A percentile compares a stretch with the other conserved stretches of the same genome.
phyloP scores from a whole-genome alignment of 1,139 yeast genomes.

The Casaregolazyma suthepensis region DNA sequence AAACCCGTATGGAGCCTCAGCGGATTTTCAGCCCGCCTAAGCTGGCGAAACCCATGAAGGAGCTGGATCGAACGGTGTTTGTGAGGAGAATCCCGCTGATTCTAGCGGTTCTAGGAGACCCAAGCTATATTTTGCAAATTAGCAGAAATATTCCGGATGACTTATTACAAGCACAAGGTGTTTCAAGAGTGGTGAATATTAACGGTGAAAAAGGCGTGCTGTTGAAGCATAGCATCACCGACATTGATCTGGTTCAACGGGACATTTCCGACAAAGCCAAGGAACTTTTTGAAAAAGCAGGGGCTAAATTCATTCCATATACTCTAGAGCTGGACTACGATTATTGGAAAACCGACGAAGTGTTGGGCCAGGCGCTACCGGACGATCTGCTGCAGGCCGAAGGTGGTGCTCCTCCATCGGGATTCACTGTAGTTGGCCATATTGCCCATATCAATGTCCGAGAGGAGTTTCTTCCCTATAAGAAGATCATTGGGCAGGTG shows the following conservation, averaged over 20 bases:
- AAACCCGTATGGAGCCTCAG: slow-evolving; percentile 1
- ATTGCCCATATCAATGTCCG: slow-evolving; percentile 87
- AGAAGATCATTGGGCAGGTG: slow-evolving; percentile 77
- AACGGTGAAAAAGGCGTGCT: slow-evolving; percentile 45
- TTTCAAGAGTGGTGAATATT: slow-evolving; percentile 58
- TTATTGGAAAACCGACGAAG: slow-evolving; percentile 90
- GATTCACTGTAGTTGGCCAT: slow-evolving; percentile 93
- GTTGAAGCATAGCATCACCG: slow-evolving; percentile 47
- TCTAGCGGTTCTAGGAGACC: slow-evolving; percentile 65
- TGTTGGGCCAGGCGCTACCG: slow-evolving; percentile 71
- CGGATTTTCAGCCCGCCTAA: slow-evolving; percentile 7
- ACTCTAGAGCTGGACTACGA: slow-evolving; percentile 57
- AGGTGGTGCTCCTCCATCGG: slow-evolving; percentile 49
- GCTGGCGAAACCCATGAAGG: slow-evolving; percentile 48
- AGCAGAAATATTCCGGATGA: slow-evolving; percentile 50
- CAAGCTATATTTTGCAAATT: slow-evolving; percentile 43
- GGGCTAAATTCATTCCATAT: slow-evolving; percentile 48
- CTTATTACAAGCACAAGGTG: slow-evolving; percentile 54
- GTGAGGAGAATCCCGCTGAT: slow-evolving; percentile 49
- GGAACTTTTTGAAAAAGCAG: slow-evolving; percentile 42
- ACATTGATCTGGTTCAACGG: slow-evolving; percentile 35
- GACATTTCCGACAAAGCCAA: slow-evolving; percentile 41
- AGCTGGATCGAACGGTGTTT: slow-evolving; percentile 62
- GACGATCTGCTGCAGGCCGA: slow-evolving; percentile 60
- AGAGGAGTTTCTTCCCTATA: slow-evolving; percentile 80